These are phyloP conservation scores for Globisporangium parvum DNA, from an alignment of 352 stramenopile genomes.

Conservation along the genomic window DNA sequence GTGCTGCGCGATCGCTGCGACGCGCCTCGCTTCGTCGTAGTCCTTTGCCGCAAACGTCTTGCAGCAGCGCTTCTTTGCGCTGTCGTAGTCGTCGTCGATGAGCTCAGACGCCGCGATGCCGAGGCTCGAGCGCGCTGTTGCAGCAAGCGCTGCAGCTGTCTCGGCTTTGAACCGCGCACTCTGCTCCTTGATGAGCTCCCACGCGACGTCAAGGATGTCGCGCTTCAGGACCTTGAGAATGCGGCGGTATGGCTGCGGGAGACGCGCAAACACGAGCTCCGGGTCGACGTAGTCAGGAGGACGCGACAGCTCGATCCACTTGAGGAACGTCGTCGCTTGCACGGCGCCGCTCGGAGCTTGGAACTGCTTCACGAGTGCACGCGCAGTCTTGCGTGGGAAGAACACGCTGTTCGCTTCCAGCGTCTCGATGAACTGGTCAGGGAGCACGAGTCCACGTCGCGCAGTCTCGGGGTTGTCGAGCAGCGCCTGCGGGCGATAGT, in stretches of 20 bases:
- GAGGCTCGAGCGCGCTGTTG: constrained; percentile 15
- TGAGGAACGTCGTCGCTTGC: constrained; percentile 32
- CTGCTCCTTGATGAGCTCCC: constrained; percentile 33
- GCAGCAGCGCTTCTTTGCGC: constrained; percentile 35
- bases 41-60: constrained; percentile 12
- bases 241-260: constrained; percentile 66
- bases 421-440: constrained; percentile 39
- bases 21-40: neutral
- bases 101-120: neutral
- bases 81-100: constrained; percentile 35
- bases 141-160: constrained; percentile 7
- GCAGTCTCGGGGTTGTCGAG: constrained; percentile 23
- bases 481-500: too few species aligned
- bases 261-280: constrained; percentile 42
- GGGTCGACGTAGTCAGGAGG: constrained; percentile 58
- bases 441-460: constrained; percentile 28
- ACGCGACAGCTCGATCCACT: constrained; percentile 44
- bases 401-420: constrained; percentile 41
- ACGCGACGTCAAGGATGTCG: constrained; percentile 55
- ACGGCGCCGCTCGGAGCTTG: constrained; percentile 34
- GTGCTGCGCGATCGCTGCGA: constrained; percentile 1
- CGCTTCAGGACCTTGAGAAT: constrained; percentile 58
- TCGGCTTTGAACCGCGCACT: constrained; percentile 39
- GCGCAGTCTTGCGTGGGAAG: constrained; percentile 19
- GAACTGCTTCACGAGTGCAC: constrained; percentile 37